Conservation (phyloP, 768 basidiomycete species). For the Dacryopinax primogenitus region DNA sequence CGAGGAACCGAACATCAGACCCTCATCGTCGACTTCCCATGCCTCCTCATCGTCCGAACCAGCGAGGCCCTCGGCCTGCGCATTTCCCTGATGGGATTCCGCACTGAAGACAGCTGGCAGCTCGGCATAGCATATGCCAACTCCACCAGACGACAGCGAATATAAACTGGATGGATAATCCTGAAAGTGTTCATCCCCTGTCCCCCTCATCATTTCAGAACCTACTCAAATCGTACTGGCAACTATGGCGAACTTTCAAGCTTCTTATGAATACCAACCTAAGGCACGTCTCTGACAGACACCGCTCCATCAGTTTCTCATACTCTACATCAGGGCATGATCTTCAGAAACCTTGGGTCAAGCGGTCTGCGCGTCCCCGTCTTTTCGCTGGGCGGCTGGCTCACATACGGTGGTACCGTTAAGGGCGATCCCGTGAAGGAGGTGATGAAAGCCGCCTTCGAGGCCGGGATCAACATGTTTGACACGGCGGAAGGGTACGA, state of each 20-base stretch:
- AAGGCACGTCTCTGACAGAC: not conserved
- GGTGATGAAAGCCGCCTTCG: constrained; percentile 63
- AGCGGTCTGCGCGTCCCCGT: constrained; percentile 53
- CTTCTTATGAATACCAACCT: not conserved
- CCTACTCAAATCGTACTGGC: not conserved
- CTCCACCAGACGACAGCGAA: not conserved
- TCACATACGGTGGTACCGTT: constrained; percentile 52
- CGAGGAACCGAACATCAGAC: not conserved
- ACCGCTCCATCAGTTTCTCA: not conserved
- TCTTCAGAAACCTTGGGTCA: constrained; percentile 39
- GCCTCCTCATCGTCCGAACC: not conserved
- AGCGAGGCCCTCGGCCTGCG: not conserved
- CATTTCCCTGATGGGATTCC: not conserved
- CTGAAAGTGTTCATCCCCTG: not conserved
- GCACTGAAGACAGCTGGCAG: too few relatives aligned
- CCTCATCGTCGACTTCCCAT: not conserved
- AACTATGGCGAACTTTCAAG: not conserved
- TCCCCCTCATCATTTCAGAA: not conserved
- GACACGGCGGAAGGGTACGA: constrained; percentile 58
- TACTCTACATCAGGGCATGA: constrained; percentile 15
- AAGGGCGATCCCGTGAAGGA: constrained; percentile 63
- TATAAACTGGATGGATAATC: not conserved
- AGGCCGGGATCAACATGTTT: constrained; percentile 64
- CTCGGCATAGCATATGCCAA: not conserved
- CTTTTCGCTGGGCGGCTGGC: constrained; percentile 56